Evolutionary conservation across 2,329 filamentous ascomycete genomes (phyloP).

Genomic region (Fusarium veterinarium): DNA sequence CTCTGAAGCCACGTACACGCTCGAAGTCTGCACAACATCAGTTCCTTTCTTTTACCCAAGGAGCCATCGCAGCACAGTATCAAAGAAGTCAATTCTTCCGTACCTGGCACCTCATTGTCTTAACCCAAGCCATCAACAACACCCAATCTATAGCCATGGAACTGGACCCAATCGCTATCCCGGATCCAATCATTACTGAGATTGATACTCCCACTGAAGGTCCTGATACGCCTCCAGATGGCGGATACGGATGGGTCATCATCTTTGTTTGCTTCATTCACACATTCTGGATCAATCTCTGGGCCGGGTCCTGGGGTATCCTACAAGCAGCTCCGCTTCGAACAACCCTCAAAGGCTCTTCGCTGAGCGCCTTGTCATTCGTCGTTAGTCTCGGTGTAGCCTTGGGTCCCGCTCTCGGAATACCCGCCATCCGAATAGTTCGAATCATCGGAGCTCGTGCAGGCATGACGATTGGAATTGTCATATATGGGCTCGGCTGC

Average conservation of each 20-base stretch:
- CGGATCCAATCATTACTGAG: background rate
- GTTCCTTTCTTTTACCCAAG: background rate
- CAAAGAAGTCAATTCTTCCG: background rate
- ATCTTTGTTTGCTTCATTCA: background rate
- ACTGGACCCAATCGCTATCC: background rate
- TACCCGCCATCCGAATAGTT: background rate
- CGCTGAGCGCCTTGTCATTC: background rate
- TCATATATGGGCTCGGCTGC: background rate
- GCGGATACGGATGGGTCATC: background rate
- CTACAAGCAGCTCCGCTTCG: background rate
- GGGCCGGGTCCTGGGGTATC: background rate
- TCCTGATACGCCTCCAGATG: background rate
- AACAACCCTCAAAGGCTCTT: background rate
- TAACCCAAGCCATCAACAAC: background rate
- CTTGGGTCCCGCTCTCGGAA: background rate
- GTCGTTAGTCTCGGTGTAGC: background rate
- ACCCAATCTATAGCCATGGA: background rate
- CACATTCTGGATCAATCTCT: background rate
- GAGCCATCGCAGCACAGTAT: background rate
- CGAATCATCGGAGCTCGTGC: background rate
- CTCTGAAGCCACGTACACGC: fast-evolving
- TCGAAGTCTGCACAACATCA: background rate
- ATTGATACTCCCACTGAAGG: background rate
- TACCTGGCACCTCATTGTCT: background rate
- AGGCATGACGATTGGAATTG: background rate